Percentiles rank a stretch among this genome's conserved stretches.
phyloP scores from a whole-genome alignment of 805 yeast species.

The Lipomyces lipofer region DNA sequence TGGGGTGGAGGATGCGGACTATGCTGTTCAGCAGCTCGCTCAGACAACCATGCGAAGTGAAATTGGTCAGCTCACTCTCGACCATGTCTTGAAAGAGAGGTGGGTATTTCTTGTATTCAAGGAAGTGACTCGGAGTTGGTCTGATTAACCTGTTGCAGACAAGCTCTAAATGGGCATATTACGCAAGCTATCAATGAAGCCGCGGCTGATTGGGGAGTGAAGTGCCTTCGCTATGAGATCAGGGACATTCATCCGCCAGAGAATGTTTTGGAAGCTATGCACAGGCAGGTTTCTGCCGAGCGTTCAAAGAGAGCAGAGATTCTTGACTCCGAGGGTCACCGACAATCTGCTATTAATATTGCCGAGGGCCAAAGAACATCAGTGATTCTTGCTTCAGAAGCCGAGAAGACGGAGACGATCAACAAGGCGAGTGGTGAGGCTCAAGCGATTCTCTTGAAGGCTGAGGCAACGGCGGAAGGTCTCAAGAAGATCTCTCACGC shows the following conservation, averaged over 20 bases:
- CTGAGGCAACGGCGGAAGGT: slow-evolving; percentile 74
- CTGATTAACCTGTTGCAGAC: slow-evolving; percentile 42
- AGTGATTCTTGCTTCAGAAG: slow-evolving; percentile 74
- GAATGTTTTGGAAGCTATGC: slow-evolving; percentile 87
- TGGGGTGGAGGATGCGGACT: slow-evolving; percentile 85
- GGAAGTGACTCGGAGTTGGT: too few species aligned
- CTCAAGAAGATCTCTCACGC: slow-evolving; percentile 65
- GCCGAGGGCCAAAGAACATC: slow-evolving; percentile 81
- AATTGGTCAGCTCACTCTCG: slow-evolving; percentile 79
- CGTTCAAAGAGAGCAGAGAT: slow-evolving; percentile 85
- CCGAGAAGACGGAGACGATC: slow-evolving; percentile 58
- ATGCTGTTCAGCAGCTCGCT: slow-evolving; percentile 81
- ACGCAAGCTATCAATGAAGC: slow-evolving; percentile 82
- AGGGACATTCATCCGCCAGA: slow-evolving; percentile 86
- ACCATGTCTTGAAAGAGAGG: slow-evolving; percentile 75
- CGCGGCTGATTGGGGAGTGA: slow-evolving; percentile 81
- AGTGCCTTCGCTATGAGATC: slow-evolving; percentile 80
- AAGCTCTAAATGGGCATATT: slow-evolving; percentile 67
- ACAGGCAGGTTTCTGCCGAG: slow-evolving; percentile 84
- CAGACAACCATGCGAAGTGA: slow-evolving; percentile 91
- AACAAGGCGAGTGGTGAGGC: slow-evolving; percentile 75
- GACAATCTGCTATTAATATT: slow-evolving; percentile 75
- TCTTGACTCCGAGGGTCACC: slow-evolving; percentile 79
- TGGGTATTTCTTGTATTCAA: too few species aligned
- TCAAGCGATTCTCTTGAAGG: slow-evolving; percentile 62